Evolutionary conservation across 768 basidiomycete species (phyloP), one percentile per base, ranked within the genome.

Genomic region (Termitomyces eurrhizus): DNA sequence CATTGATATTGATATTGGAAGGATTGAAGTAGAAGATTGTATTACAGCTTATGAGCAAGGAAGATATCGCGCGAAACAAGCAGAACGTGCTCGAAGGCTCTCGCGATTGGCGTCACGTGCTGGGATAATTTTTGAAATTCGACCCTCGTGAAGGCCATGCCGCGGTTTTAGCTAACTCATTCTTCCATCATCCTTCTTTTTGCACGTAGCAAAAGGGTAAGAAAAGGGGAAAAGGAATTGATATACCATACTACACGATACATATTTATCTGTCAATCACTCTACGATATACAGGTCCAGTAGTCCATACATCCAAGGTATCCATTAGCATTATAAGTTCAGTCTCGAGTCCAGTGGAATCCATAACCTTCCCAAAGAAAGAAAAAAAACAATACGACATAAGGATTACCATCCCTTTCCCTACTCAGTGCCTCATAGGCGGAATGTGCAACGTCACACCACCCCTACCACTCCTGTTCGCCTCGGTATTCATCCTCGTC

Each of bases 1-100:
- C 87, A 93, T 91, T 39, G 26, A 45, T 21, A 26, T 35, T 26
- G 32, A 58, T 21, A 26, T 35, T 35, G 32, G 56, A 24, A 35
- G 29, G 45, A 33, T 24, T 36, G 9, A 24, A 35, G 14, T 2
- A 35, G 16, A 52, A 32, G 6, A 24, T 8, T 52, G 0, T 8
- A 44, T 29, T 32, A 7, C 29, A 29, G 26, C 21, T 56, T 57
- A 41, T 48, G 24, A 24, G 13, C 14, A 9, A 50, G 21, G 26
- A 26, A 45, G 44, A 52, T 21, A 21, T 24, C 9, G 36, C 37
- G 24, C 52, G 52, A 54, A 54, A 29, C 52, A 11, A 16, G 44
- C 35, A 60, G 64, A 65, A 65, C 59, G 59, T 65, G 52, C 64
- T 65, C 61, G 61, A 62, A 64, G 36, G 41, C 49, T 26, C 11